Evolutionary conservation across 2,329 filamentous ascomycete genomes (phyloP), one percentile per base, ranked within the genome.

Genomic region (Pyrenophora seminiperda): DNA sequence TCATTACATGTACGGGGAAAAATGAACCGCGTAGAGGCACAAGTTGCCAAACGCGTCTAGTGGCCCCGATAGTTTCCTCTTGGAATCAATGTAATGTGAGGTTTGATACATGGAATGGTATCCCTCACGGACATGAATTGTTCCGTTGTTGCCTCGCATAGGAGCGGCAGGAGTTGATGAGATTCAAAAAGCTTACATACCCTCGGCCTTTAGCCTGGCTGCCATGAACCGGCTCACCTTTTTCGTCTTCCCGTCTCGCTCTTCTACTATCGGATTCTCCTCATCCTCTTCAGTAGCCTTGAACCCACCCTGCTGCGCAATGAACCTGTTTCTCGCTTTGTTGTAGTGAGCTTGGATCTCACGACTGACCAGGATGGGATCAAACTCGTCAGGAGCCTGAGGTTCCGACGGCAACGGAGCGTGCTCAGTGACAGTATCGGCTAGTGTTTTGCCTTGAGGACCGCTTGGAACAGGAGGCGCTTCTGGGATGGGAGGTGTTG

Each of bases 291-390:
- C 83, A 49, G 84, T 82, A 2, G 70, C 62, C 62, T 88, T 76
- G 71, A 96, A 96, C 3, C 91, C 91, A 42, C 91, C 91, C 62
- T 94, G 85, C 61, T 86, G 83, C 60, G 91, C 85, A 45, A 97
- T 91, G 73, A 95, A 86, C 64, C 83, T 84, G 68, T 92, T 96
- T 15, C 93, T 87, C 71, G 90, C 80, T 36, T 84, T 85, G 70
- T 96, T 88, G 72, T 96, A 96, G 67, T 95, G 89, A 30, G 84
- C 83, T 6, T 89, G 87, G 11, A 96, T 85, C 70, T 96, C 88
- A 55, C 89, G 85, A 44, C 88, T 82, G 41, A 93, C 78, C 22
- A 92, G 76, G 15, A 84, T 79, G 4, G 88, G 83, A 61, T 96
- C 88, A 31, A 93, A 78, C 15, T 73, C 76, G 32, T 76, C 70